Conservation (phyloP, 108 stramenopile species). For the Cylindrotheca fusiformis region DNA sequence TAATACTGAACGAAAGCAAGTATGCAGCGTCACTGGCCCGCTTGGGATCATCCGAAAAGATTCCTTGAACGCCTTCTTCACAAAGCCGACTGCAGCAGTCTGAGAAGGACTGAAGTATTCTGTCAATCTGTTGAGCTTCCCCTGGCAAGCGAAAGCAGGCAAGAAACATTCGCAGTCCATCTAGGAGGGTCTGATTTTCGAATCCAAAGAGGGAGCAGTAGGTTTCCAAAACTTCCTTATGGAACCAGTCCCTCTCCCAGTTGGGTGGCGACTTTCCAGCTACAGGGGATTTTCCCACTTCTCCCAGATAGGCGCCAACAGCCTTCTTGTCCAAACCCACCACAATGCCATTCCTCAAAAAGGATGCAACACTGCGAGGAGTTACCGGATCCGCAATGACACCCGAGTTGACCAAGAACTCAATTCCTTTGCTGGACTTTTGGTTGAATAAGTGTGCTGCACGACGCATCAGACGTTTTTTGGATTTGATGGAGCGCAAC, state of each 20-base stretch:
- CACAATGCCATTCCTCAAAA: constrained; percentile 86
- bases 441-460: constrained; percentile 81
- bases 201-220: constrained; percentile 87
- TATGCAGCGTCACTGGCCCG: constrained; percentile 90
- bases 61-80: constrained; percentile 64
- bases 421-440: constrained; percentile 70
- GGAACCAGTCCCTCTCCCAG: constrained; percentile 84
- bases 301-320: constrained; percentile 90
- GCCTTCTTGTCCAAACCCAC: constrained; percentile 86
- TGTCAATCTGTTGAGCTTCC: constrained; percentile 91
- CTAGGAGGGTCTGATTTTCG: constrained; percentile 76
- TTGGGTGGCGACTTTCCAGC: constrained; percentile 58
- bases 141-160: constrained; percentile 93
- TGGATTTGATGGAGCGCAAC: constrained; percentile 58
- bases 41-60: constrained; percentile 82
- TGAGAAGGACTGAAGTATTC: constrained; percentile 88
- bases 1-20: constrained; percentile 92
- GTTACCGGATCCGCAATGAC: constrained; percentile 73
- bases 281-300: constrained; percentile 67
- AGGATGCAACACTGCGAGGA: constrained; percentile 77
- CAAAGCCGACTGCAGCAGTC: constrained; percentile 78
- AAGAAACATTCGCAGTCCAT: constrained; percentile 90
- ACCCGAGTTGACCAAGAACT: constrained; percentile 60
- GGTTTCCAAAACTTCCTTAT: constrained; percentile 76
- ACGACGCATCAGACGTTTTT: constrained; percentile 61